Conservation (phyloP, 2,329 filamentous ascomycete genomes). For the Ophiocordyceps camponoti-floridani region DNA sequence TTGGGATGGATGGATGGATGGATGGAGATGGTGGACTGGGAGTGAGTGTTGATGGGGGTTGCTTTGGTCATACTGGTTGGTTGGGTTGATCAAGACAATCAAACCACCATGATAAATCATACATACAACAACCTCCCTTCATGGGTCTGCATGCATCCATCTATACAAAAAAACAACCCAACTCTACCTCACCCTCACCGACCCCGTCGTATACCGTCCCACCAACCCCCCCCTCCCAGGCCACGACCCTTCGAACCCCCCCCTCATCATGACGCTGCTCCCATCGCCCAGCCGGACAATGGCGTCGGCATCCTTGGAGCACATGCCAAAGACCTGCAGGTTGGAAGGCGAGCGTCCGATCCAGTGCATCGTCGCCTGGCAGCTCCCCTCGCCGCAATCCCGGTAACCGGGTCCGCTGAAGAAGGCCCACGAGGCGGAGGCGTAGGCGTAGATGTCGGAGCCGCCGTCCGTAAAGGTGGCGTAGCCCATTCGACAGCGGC, state of each 20-base stretch:
- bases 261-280: conserved; percentile 11
- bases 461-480: conserved; percentile 24
- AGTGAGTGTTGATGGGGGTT: not conserved
- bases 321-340: conserved; percentile 22
- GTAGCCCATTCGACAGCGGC: conserved; percentile 22
- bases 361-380: conserved; percentile 18
- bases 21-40: not conserved
- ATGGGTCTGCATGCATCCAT: no score
- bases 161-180: no score
- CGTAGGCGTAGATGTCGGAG: conserved; percentile 20
- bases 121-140: no score
- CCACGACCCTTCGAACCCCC: conserved; percentile 19
- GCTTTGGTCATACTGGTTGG: no score
- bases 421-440: conserved; percentile 24
- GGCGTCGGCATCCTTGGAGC: conserved; percentile 18
- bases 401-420: conserved; percentile 21
- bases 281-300: conserved; percentile 18
- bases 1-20: not conserved
- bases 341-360: conserved; percentile 18
- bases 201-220: conserved; percentile 17
- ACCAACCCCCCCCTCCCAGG: conserved; percentile 13
- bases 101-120: no score
- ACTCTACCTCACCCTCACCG: not conserved
- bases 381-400: conserved; percentile 7
- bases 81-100: no score